Percentiles rank a stretch among this genome's conserved stretches.
Conservation (phyloP, 1,284 basidiomycete species). For the Cryptococcus deneoformans region DNA sequence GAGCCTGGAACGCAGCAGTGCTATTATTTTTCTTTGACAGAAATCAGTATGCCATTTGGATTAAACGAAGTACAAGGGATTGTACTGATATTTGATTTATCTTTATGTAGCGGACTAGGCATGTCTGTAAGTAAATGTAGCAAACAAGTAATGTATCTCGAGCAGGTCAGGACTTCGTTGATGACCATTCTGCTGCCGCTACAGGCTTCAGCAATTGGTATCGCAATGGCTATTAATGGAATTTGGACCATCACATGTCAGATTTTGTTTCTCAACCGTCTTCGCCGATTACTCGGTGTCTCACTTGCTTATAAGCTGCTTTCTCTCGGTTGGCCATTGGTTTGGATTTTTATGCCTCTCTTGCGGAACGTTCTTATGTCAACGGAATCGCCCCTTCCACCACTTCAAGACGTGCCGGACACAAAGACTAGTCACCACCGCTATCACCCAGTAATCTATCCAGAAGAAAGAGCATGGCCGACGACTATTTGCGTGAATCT, state of each 20-base stretch:
- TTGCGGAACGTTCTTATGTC: slow-evolving; percentile 30
- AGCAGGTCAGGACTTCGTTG: background rate
- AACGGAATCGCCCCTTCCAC: slow-evolving; percentile 25
- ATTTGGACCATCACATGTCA: slow-evolving; percentile 44
- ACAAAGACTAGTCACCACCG: background rate
- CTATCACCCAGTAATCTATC: slow-evolving; percentile 6
- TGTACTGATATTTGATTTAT: slow-evolving; percentile 5
- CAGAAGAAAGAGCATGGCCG: slow-evolving; percentile 27
- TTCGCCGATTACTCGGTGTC: slow-evolving; percentile 37
- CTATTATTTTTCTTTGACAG: slow-evolving; percentile 44
- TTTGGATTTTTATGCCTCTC: slow-evolving; percentile 38
- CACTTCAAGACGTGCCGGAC: slow-evolving; percentile 2
- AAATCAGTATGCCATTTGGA: slow-evolving; percentile 28
- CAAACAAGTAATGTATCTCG: background rate
- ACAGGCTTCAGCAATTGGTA: slow-evolving; percentile 41
- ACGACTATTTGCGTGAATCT: slow-evolving; percentile 34
- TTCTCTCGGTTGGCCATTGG: slow-evolving; percentile 36
- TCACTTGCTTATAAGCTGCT: slow-evolving; percentile 34
- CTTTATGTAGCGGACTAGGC: slow-evolving; percentile 29
- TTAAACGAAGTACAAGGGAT: background rate
- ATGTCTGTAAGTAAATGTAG: slow-evolving; percentile 28
- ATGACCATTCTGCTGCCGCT: background rate
- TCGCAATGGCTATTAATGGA: slow-evolving; percentile 42
- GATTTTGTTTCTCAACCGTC: slow-evolving; percentile 37
- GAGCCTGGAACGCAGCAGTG: slow-evolving; percentile 41